These are phyloP conservation scores for Hygrophorus pudorinus DNA, from an alignment of 768 basidiomycete genomes.

Conservation along the genomic window DNA sequence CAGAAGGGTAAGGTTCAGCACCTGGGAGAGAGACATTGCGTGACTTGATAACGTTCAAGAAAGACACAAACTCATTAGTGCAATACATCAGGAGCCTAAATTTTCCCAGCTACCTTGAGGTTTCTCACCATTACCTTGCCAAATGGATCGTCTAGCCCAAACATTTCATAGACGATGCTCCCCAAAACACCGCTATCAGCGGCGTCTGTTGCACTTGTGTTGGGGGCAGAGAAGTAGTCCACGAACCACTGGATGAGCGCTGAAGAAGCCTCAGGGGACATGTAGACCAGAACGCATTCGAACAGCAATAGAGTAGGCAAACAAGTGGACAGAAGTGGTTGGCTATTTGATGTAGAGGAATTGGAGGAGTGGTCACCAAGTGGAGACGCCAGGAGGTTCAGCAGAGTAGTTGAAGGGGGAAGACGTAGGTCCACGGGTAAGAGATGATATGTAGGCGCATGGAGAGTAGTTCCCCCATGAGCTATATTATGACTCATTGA, in stretches of 20 bases:
- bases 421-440: constrained; percentile 69
- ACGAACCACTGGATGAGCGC: constrained; percentile 68
- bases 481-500: constrained; percentile 31
- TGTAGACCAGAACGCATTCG: constrained; percentile 92
- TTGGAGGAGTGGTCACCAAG: background rate
- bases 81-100: background rate
- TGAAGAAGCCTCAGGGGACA: constrained; percentile 49
- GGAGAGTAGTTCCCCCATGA: constrained; percentile 51
- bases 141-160: constrained; percentile 76
- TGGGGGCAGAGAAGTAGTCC: constrained; percentile 30
- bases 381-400: constrained; percentile 22
- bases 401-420: constrained; percentile 40
- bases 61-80: background rate
- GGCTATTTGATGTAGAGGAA: background rate
- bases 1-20: constrained; percentile 47
- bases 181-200: constrained; percentile 29
- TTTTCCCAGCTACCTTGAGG: constrained; percentile 44
- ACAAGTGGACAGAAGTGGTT: constrained; percentile 41
- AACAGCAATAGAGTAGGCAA: constrained; percentile 80
- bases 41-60: constrained; percentile 32
- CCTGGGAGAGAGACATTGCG: constrained; percentile 72
- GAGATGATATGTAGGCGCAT: constrained; percentile 54
- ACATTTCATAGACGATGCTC: constrained; percentile 87
- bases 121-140: constrained; percentile 91
- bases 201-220: background rate